Evolutionary conservation across 495 filamentous ascomycete species (phyloP).

Genomic region (Neurospora sp.): DNA sequence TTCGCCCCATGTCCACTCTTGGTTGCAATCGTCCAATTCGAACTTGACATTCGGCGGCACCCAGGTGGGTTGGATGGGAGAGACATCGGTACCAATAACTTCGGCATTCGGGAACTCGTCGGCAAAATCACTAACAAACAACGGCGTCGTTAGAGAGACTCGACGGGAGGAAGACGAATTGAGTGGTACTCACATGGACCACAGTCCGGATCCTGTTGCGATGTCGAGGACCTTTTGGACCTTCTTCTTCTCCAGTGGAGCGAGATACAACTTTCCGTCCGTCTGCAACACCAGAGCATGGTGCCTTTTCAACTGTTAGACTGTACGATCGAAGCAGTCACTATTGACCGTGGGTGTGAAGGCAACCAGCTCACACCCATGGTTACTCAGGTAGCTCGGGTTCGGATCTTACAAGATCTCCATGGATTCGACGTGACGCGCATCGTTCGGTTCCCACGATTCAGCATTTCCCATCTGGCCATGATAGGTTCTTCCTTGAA

Average conservation of each 20-base stretch:
- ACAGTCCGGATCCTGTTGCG: constrained; percentile 53
- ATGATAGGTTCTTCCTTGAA: constrained; percentile 21
- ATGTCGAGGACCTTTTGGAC: constrained; percentile 50
- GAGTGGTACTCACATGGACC: constrained; percentile 23
- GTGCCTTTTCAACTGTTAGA: constrained; percentile 13
- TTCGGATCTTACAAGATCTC: constrained; percentile 16
- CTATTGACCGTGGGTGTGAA: background rate
- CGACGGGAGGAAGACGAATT: background rate
- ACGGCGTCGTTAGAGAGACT: background rate
- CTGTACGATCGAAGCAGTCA: background rate
- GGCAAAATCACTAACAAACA: constrained; percentile 10
- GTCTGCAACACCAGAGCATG: constrained; percentile 21
- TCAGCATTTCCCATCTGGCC: constrained; percentile 8
- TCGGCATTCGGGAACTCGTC: constrained; percentile 42
- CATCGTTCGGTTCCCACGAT: constrained; percentile 18
- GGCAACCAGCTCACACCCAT: background rate
- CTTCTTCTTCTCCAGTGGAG: constrained; percentile 16
- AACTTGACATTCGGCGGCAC: constrained; percentile 46
- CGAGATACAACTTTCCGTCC: constrained; percentile 33
- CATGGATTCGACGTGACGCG: constrained; percentile 11
- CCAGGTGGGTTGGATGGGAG: constrained; percentile 41
- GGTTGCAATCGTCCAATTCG: constrained; percentile 44
- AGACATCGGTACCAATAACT: constrained; percentile 41
- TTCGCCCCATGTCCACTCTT: constrained; percentile 40
- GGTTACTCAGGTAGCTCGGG: background rate